Evolutionary conservation across 495 filamentous ascomycete species (phyloP).

Genomic region (Ramalina peruviana): DNA sequence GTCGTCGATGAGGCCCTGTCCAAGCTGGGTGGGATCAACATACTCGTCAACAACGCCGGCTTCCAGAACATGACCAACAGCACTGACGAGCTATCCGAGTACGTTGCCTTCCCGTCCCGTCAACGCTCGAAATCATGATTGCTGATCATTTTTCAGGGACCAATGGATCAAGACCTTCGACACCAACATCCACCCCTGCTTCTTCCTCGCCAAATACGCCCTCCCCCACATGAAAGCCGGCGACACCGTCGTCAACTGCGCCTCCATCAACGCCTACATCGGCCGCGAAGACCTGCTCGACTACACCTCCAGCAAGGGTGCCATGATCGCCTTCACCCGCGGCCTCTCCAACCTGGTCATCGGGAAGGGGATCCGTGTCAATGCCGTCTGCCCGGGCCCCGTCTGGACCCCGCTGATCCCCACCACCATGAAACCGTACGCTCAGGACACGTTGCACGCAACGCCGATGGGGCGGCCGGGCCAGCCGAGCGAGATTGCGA

Average conservation of each 20-base stretch:
- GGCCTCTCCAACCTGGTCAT: conserved; percentile 65
- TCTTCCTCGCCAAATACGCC: conserved; percentile 64
- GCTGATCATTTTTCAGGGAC: conserved; percentile 30
- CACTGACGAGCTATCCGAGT: conserved; percentile 62
- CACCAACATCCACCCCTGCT: conserved; percentile 63
- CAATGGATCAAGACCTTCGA: conserved; percentile 69
- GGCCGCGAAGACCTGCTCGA: conserved; percentile 72
- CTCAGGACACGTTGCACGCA: conserved; percentile 53
- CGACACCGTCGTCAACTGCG: conserved; percentile 71
- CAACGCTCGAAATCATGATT: background rate
- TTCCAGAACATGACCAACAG: conserved; percentile 62
- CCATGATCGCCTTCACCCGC: conserved; percentile 69
- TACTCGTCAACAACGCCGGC: conserved; percentile 71
- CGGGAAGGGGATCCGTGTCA: conserved; percentile 63
- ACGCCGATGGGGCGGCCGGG: conserved; percentile 68
- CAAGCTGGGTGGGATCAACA: conserved; percentile 55
- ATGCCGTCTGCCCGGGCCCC: conserved; percentile 66
- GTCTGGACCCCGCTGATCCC: conserved; percentile 80
- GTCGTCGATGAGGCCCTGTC: conserved; percentile 51
- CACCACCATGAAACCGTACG: conserved; percentile 56
- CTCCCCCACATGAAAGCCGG: conserved; percentile 66
- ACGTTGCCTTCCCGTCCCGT: conserved; percentile 16
- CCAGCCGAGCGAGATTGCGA: conserved; percentile 67
- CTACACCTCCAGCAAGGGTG: conserved; percentile 75
- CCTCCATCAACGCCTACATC: conserved; percentile 69